A percentile compares a stretch with the other conserved stretches of the same genome.
Evolutionary conservation across 2,329 filamentous ascomycete species (phyloP).

Genomic region (Aspergillus quadricinctus): DNA sequence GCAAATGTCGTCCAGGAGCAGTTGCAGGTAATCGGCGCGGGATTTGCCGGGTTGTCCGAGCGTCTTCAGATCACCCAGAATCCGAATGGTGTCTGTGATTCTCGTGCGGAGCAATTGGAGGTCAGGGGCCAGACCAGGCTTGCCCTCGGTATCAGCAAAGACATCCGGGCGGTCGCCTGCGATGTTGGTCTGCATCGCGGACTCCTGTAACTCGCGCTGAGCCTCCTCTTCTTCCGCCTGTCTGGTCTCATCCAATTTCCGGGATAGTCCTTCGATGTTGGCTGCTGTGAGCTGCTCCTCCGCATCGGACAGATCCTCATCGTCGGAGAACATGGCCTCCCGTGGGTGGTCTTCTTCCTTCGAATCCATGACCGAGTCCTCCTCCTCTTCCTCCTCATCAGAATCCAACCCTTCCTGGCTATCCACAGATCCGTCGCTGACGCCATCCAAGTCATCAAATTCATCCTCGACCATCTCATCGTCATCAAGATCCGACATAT

Average conservation of each 20-base stretch:
- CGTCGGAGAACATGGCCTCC: slow-evolving; percentile 86
- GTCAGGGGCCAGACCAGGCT: slow-evolving; percentile 72
- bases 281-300: slow-evolving; percentile 91
- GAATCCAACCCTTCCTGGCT: slow-evolving; percentile 46
- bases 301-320: slow-evolving; percentile 81
- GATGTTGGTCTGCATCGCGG: slow-evolving; percentile 89
- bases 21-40: slow-evolving; percentile 79
- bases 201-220: slow-evolving; percentile 79
- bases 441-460: slow-evolving; percentile 42
- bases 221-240: slow-evolving; percentile 78
- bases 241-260: slow-evolving; percentile 73
- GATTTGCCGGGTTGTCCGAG: slow-evolving; percentile 75
- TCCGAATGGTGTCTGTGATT: slow-evolving; percentile 88
- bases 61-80: slow-evolving; percentile 82
- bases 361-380: slow-evolving; percentile 62
- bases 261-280: slow-evolving; percentile 88
- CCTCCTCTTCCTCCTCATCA: slow-evolving; percentile 56
- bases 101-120: slow-evolving; percentile 81
- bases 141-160: slow-evolving; percentile 55
- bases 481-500: slow-evolving; percentile 31
- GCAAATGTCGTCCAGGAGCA: slow-evolving; percentile 87
- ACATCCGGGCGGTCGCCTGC: slow-evolving; percentile 67
- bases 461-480: slow-evolving; percentile 43
- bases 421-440: slow-evolving; percentile 44
- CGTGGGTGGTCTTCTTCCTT: slow-evolving; percentile 57